Evolutionary conservation across 352 stramenopile species (phyloP), one percentile per base, ranked within the genome.

Genomic region (Blastocystis sp.): DNA sequence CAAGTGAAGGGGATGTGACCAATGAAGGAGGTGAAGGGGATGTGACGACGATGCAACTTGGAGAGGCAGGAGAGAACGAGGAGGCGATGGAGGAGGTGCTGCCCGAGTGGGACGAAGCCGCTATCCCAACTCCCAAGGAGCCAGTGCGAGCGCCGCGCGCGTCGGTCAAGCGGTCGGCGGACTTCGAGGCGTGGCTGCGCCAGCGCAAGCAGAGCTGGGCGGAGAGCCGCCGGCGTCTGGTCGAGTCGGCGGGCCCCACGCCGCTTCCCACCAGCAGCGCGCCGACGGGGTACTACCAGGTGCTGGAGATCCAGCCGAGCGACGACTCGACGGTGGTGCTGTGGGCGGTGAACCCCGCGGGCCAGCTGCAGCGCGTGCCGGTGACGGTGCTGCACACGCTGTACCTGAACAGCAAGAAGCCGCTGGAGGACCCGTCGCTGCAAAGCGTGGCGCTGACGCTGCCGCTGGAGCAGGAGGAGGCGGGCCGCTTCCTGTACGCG

Each of bases 331-430:
- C 94, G 14, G 97, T 98, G 78, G 93, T 94, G 38, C 92, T 97
- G n/a, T 98, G 95, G 94, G 94, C 97, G n/a, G 93, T 99, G 89
- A 96, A 96, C n/a, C 91, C 90, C 9, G 90, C 89, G n/a, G 92
- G 94, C 59, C 92, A 95, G 81, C 89, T 94, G 9, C 93, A 95
- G 76, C 92, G 92, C 82, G 91, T 96, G 38, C 90, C 90, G 45
- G 90, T 93, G 1, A 9, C 34, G 17, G 84, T 90, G 38, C 82
- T 34, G 21, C 90, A 90, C 69, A 84, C 40, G n/a, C 68, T 91
- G 21, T 90, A 87, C 28, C 40, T 90, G 9, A 90, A 90, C 45
- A 40, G 34, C 19, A 28, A 34, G 4, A 60, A 45, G 24, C 21
- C 76, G 14, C 38, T 74, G 24, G 76, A 90, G 3, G 38, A 76